phyloP scores from a whole-genome alignment of 176 grass and related monocot genomes.

The Luzula sylvatica region DNA sequence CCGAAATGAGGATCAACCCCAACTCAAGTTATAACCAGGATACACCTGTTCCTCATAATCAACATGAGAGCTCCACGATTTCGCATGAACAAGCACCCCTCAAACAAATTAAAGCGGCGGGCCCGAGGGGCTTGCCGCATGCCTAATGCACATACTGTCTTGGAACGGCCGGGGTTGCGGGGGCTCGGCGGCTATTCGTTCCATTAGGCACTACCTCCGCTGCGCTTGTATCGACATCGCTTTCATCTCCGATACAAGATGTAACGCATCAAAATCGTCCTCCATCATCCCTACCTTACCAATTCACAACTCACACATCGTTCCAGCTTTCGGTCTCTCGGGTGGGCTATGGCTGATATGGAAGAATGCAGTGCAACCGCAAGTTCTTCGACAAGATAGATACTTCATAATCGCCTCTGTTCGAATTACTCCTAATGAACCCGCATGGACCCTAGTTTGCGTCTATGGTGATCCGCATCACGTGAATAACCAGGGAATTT shows the following conservation, averaged over 20 bases:
- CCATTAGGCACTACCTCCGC: background rate
- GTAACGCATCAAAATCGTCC: background rate
- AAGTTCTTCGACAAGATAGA: background rate
- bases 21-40: too few relatives aligned
- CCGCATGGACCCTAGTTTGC: background rate
- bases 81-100: too few relatives aligned
- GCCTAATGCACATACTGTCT: background rate
- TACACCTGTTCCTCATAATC: too few relatives aligned
- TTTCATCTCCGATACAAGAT: background rate
- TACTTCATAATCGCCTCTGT: background rate
- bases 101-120: too few relatives aligned
- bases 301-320: background rate
- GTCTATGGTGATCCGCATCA: background rate
- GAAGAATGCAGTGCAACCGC: background rate
- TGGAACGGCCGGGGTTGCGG: background rate
- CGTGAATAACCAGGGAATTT: background rate
- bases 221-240: background rate
- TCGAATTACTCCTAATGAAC: background rate
- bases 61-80: too few relatives aligned
- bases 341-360: background rate
- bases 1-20: too few relatives aligned
- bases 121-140: background rate
- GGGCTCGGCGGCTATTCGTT: background rate
- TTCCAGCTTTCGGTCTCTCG: background rate
- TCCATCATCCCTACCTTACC: background rate